phyloP scores from a whole-genome alignment of 495 filamentous ascomycete species.

The Penicillium bialowiezense region DNA sequence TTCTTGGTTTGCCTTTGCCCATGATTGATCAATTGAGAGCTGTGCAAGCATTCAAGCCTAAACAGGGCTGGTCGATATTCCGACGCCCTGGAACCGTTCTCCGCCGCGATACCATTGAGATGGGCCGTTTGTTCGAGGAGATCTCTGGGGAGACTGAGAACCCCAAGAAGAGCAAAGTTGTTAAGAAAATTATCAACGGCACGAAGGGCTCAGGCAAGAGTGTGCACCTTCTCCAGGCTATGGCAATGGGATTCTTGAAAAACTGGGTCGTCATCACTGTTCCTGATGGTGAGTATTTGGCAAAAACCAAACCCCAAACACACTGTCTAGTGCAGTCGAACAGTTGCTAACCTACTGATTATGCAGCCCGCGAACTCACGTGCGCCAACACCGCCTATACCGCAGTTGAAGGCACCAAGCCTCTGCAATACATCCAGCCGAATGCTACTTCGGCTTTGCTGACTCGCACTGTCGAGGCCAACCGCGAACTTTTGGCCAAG shows the following conservation, averaged over 20 bases:
- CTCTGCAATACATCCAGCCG: conserved; percentile 71
- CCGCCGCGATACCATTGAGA: conserved; percentile 67
- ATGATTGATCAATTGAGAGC: conserved; percentile 76
- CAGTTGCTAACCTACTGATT: conserved; percentile 11
- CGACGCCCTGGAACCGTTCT: conserved; percentile 72
- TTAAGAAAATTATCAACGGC: conserved; percentile 70
- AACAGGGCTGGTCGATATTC: conserved; percentile 86
- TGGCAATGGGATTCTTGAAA: conserved; percentile 77
- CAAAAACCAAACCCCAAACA: conserved; percentile 5
- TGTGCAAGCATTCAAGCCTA: conserved; percentile 85
- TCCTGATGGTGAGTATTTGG: conserved; percentile 71
- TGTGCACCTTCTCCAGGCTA: conserved; percentile 77
- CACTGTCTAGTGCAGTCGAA: conserved; percentile 1
- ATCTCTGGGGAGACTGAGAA: conserved; percentile 41
- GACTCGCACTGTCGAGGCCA: conserved; percentile 66
- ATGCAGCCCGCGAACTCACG: conserved; percentile 73
- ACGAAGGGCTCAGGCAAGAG: conserved; percentile 78
- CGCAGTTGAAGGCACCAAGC: conserved; percentile 56
- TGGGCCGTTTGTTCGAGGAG: conserved; percentile 60
- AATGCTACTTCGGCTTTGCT: conserved; percentile 71
- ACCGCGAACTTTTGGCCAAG: conserved; percentile 59
- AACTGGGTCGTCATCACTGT: conserved; percentile 86
- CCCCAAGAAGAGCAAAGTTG: conserved; percentile 49
- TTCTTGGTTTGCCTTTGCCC: conserved; percentile 66
- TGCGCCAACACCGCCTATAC: conserved; percentile 77